These are phyloP conservation scores for Populus simonii DNA, from an alignment of 345 rosid genomes.

Conservation along the genomic window DNA sequence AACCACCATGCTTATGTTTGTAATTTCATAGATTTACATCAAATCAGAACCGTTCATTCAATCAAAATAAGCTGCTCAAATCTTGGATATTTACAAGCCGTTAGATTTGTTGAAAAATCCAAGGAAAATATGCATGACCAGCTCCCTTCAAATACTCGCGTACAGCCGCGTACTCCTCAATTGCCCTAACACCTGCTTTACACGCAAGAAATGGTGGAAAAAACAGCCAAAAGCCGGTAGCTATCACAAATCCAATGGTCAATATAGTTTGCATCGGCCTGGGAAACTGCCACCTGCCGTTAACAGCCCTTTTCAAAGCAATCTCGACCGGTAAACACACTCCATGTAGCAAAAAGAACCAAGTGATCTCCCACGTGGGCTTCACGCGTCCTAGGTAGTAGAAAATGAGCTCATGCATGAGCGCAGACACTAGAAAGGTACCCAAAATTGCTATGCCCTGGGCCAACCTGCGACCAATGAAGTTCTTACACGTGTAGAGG, in stretches of 20 bases:
- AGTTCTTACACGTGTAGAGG: background rate
- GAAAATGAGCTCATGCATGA: constrained; percentile 26
- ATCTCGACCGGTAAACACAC: constrained; percentile 8
- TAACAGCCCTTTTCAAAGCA: constrained; percentile 31
- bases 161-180: background rate
- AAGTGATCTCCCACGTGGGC: constrained; percentile 15
- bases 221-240: constrained; percentile 43
- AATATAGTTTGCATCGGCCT: constrained; percentile 21
- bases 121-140: no score
- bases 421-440: constrained; percentile 13
- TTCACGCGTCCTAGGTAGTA: constrained; percentile 12
- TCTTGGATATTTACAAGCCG: no score
- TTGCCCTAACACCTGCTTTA: constrained; percentile 10
- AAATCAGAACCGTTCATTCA: no score
- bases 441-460: constrained; percentile 5
- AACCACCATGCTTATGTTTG: no score
- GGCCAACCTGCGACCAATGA: constrained; percentile 5
- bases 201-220: constrained; percentile 33
- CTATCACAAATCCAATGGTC: constrained; percentile 42
- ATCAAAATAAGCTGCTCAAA: no score
- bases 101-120: no score
- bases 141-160: background rate
- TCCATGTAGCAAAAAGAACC: constrained; percentile 22
- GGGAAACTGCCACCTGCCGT: constrained; percentile 24
- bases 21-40: no score